Evolutionary conservation across 1,284 basidiomycete genomes (phyloP).

Genomic region (Leccinum solheimii): DNA sequence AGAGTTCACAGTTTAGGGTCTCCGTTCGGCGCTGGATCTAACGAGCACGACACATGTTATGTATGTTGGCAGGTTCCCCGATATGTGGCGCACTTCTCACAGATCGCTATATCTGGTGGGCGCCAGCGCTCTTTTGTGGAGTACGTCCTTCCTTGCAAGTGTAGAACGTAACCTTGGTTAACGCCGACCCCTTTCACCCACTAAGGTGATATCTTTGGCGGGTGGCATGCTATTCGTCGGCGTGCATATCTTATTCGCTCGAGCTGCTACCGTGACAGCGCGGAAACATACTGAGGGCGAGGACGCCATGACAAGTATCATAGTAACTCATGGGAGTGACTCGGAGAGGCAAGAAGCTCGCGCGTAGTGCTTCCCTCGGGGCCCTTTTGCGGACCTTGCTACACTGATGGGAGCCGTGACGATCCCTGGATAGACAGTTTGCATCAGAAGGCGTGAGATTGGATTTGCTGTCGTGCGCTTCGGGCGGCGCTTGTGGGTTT

Average conservation of each 20-base stretch:
- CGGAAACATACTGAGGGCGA: neutral
- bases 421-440: neutral
- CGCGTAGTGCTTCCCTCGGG: neutral
- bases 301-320: neutral
- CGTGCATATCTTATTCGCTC: neutral
- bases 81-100: constrained; percentile 35
- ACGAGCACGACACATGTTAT: neutral
- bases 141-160: constrained; percentile 15
- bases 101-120: constrained; percentile 32
- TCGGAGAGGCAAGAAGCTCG: neutral
- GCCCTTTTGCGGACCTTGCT: neutral
- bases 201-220: neutral
- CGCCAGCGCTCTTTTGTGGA: constrained; percentile 29
- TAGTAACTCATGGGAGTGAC: neutral
- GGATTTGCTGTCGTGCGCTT: neutral
- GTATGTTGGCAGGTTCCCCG: constrained; percentile 24
- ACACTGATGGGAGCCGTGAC: neutral
- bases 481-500: neutral
- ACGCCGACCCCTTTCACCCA: neutral
- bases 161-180: neutral
- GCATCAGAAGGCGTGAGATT: neutral
- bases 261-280: neutral
- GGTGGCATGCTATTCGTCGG: neutral
- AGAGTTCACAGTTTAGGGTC: constrained; percentile 1
- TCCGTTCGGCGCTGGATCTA: neutral